Evolutionary conservation across 1,284 basidiomycete species (phyloP).

Genomic region (Leccinum fallax): DNA sequence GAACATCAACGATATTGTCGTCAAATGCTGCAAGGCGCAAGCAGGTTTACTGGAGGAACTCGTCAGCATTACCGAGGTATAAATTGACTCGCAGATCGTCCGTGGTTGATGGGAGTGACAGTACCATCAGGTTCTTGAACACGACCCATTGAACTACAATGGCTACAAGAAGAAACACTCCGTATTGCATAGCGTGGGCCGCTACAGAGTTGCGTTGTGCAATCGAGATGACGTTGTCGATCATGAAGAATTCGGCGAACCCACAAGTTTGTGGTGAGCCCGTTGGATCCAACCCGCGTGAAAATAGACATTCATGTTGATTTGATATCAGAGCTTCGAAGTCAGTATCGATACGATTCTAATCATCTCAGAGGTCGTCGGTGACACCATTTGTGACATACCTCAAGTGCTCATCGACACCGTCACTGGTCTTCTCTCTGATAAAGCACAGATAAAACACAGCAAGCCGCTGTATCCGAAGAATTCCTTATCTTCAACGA

Average conservation of each 20-base stretch:
- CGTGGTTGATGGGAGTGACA: background rate
- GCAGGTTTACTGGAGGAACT: background rate
- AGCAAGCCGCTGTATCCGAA: background rate
- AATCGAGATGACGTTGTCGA: slow-evolving; percentile 2
- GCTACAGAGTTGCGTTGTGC: background rate
- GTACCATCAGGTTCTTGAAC: background rate
- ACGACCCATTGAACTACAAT: background rate
- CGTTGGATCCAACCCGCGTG: background rate
- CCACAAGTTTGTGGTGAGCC: background rate
- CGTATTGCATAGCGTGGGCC: background rate
- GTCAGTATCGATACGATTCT: background rate
- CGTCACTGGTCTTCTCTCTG: background rate
- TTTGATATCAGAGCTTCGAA: background rate
- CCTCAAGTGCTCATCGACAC: slow-evolving; percentile 5
- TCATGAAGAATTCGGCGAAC: background rate
- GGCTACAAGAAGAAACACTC: slow-evolving; percentile 2
- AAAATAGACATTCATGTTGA: background rate
- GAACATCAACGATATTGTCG: no score
- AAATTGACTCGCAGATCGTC: background rate
- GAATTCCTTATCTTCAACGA: background rate
- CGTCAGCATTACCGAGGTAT: background rate
- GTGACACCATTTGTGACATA: background rate
- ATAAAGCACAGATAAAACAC: background rate
- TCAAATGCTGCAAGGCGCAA: no score
- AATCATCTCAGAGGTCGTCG: background rate